Evolutionary conservation across 345 rosid genomes (phyloP).

Genomic region (Arabidopsis thaliana): TAIR10.1 NC_003070.9:18974501-18975000

Average conservation of each 20-base stretch:
- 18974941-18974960: conserved; percentile 9
- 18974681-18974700: conserved; percentile 10
- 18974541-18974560: conserved; percentile 2
- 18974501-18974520: neutral
- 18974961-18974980: neutral
- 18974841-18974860: conserved; percentile 38
- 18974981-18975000: neutral
- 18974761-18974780: conserved; percentile 26
- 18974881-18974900: conserved; percentile 36
- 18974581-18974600: neutral
- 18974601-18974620: conserved; percentile 4
- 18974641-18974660: conserved; percentile 9
- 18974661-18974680: neutral
- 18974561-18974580: neutral
- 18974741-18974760: neutral
- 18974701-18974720: conserved; percentile 29
- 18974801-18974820: conserved; percentile 39
- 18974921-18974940: conserved; percentile 46
- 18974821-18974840: conserved; percentile 31
- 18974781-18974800: conserved; percentile 32
- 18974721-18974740: conserved; percentile 20
- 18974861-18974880: conserved; percentile 46
- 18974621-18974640: neutral
- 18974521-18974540: neutral
- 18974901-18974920: conserved; percentile 49